Conservation (phyloP, 176 grass and related monocot genomes). For the Eleusine indica region DNA sequence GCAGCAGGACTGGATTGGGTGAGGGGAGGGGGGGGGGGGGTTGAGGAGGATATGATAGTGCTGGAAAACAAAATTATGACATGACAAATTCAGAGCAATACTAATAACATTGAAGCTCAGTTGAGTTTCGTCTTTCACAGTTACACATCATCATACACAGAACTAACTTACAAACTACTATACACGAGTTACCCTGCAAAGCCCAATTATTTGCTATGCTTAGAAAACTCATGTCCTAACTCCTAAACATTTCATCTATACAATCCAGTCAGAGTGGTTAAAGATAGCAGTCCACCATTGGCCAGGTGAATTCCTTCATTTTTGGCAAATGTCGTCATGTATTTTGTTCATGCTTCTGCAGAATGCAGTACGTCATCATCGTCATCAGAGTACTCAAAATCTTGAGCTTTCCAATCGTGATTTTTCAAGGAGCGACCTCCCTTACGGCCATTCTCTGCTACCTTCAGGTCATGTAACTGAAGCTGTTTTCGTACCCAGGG, state of each 20-base stretch:
- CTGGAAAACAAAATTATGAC: neutral
- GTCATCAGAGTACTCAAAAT: conserved; percentile 41
- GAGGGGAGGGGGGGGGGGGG: too few species aligned
- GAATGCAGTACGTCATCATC: conserved; percentile 8
- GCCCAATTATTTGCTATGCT: neutral
- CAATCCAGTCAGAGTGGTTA: conserved; percentile 14
- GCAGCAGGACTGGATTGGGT: neutral
- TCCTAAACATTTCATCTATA: neutral
- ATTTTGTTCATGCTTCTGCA: conserved; percentile 25
- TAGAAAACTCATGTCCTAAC: neutral
- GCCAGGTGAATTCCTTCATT: conserved; percentile 1
- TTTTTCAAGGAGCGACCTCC: conserved; percentile 13
- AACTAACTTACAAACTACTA: neutral
- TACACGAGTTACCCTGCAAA: neutral
- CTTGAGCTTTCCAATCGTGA: conserved; percentile 44
- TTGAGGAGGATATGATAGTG: neutral
- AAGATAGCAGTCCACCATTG: neutral
- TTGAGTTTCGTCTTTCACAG: neutral
- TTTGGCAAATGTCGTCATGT: neutral
- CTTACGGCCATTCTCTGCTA: conserved; percentile 16
- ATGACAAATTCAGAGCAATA: neutral
- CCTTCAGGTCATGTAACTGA: conserved; percentile 45
- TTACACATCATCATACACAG: neutral
- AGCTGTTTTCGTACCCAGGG: conserved; percentile 68
- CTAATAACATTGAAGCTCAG: neutral